Base-by-base conservation (phyloP, 1,284 basidiomycete genomes). In the Cutaneotrichosporon spelunceum region DNA sequence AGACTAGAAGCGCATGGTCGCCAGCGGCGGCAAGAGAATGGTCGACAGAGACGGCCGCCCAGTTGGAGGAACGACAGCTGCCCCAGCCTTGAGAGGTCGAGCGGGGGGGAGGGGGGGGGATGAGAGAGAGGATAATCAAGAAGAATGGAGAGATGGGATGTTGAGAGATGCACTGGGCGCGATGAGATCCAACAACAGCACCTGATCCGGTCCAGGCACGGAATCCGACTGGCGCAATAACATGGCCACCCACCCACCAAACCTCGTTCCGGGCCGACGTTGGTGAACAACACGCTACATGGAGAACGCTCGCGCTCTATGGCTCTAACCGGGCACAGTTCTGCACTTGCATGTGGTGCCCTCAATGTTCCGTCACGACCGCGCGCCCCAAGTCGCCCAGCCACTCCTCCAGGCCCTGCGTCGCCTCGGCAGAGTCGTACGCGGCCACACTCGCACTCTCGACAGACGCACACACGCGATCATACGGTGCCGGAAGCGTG, bases 341-440 rank as follows among this genome's bases (percentile, higher is more conserved):
- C 36, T 39, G 6, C 36, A 39, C 36, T 2, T 39, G 11, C 36
- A 19, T 14, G 36, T 5, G 36, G 13, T 14, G 1, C 13, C 19
- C 39, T 42, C 39, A 42, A 7, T 42, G 39, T 19, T 42, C 39
- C 19, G 39, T 42, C 39, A 42, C 39, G 14, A n/a, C 39, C 19
- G 39, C 19, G 39, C 39, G 39, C 11, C 39, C 39, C 39, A 42
- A n/a, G 39, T 59, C 53, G 1, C 16, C 16, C 1, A 64, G 59
- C 66, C 66, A 67, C 19, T 53, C 57, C 13, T 53, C 56, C 11
- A 58, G 34, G 13, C 16, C 44, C n/a, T 62, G 53, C 1, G 34
- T 55, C 9, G 56, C 42, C 2, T 56, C 52, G 7, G 49, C 24
- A 19, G 61, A 63, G 48, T 64, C 60, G 61, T 60, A 67, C 19